phyloP scores from a whole-genome alignment of 306 rosid species.

The Gastrolobium bilobum region DNA sequence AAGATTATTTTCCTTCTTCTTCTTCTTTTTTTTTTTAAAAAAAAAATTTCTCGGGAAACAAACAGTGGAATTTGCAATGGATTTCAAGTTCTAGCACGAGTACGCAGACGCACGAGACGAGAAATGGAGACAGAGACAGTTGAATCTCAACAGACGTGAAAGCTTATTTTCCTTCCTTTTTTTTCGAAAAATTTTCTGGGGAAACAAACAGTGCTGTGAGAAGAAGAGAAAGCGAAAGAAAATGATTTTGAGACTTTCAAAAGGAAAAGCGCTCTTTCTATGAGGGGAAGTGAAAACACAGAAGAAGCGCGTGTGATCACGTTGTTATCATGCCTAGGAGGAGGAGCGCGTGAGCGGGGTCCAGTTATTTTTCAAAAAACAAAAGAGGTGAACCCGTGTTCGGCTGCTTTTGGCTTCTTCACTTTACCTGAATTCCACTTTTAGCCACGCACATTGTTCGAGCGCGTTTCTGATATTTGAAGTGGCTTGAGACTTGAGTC shows the following conservation, averaged over 20 bases:
- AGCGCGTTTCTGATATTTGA: not conserved
- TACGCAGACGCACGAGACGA: not conserved
- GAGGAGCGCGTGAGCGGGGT: constrained; percentile 42
- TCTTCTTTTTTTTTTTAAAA: not conserved
- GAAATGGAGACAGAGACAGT: not conserved
- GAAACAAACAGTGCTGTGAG: not conserved
- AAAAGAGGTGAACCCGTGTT: not conserved
- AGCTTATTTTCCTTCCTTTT: not conserved
- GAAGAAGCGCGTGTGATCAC: constrained; percentile 58
- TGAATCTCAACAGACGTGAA: constrained; percentile 18
- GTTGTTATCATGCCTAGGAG: not conserved
- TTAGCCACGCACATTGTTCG: not conserved
- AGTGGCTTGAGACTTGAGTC: constrained; percentile 24
- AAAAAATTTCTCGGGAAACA: constrained; percentile 37
- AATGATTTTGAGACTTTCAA: constrained; percentile 60
- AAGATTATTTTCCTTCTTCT: not conserved
- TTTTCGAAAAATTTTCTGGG: no score
- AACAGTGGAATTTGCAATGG: constrained; percentile 17
- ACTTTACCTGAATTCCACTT: constrained; percentile 29
- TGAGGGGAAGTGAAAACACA: constrained; percentile 23
- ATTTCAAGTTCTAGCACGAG: not conserved
- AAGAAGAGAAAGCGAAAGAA: constrained; percentile 29
- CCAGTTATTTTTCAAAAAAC: constrained; percentile 27
- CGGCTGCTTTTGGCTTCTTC: constrained; percentile 13
- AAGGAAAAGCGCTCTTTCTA: constrained; percentile 42